Percentiles rank a stretch among this genome's conserved stretches.
These are phyloP conservation scores for Wickerhamiella pararugosa DNA, from an alignment of 1,139 yeast species.

Conservation along the genomic window DNA sequence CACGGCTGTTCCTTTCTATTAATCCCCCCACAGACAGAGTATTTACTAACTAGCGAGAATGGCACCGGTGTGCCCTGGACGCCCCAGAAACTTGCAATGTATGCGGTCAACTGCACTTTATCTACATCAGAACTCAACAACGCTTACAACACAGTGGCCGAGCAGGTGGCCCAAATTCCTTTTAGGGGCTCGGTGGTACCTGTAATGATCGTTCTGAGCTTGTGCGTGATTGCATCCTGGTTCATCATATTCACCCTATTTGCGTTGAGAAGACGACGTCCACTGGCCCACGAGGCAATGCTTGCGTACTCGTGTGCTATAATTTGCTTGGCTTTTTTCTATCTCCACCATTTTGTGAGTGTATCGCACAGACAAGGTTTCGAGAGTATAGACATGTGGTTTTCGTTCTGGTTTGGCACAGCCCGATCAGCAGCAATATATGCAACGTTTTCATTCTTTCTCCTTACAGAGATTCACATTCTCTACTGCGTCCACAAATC, in stretches of 20 bases:
- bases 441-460: not conserved
- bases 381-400: constrained; percentile 2
- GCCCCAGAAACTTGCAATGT: not conserved
- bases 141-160: not conserved
- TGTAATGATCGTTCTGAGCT: constrained; percentile 2
- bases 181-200: constrained; percentile 2
- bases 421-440: not conserved
- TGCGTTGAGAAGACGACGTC: constrained; percentile 22
- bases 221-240: constrained; percentile 23
- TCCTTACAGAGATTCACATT: constrained; percentile 4
- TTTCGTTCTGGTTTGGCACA: not conserved
- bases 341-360: constrained; percentile 18
- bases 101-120: constrained; percentile 1
- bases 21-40: too few species aligned
- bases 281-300: constrained; percentile 24
- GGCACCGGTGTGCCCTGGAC: too few species aligned
- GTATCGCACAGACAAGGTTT: constrained; percentile 35
- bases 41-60: too few species aligned
- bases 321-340: constrained; percentile 21
- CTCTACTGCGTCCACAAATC: not conserved
- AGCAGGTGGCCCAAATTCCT: not conserved
- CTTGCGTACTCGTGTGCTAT: constrained; percentile 21
- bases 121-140: not conserved
- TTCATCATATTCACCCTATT: constrained; percentile 21
- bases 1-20: too few species aligned